phyloP scores from a whole-genome alignment of 1,139 yeast genomes.

The Geotrichum carabidarum region DNA sequence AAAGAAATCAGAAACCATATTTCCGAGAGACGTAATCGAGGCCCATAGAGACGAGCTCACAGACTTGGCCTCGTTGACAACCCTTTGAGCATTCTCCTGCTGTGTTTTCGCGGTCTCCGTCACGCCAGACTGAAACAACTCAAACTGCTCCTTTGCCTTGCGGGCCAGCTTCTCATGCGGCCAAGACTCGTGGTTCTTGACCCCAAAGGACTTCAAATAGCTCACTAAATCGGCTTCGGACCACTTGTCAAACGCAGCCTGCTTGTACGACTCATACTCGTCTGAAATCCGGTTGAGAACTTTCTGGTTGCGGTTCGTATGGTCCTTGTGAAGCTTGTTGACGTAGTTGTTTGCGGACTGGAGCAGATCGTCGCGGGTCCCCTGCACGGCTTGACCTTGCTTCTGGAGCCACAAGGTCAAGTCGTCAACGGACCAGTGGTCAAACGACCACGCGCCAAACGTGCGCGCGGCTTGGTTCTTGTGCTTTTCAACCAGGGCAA shows the following conservation, averaged over 20 bases:
- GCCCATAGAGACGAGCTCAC: too few relatives aligned
- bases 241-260: conserved; percentile 47
- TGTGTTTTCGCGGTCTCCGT: too few relatives aligned
- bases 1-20: too few relatives aligned
- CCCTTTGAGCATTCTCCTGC: too few relatives aligned
- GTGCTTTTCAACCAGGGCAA: neutral
- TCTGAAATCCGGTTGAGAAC: conserved; percentile 23
- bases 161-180: neutral
- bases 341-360: conserved; percentile 3
- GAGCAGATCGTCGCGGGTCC: conserved; percentile 12
- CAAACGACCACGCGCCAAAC: conserved; percentile 48
- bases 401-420: conserved; percentile 14
- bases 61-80: too few relatives aligned
- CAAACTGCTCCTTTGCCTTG: neutral
- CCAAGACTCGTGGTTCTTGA: conserved; percentile 25
- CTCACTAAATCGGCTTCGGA: conserved; percentile 50
- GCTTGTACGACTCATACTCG: conserved; percentile 31
- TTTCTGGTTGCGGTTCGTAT: conserved; percentile 33
- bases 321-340: conserved; percentile 12
- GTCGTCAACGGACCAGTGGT: conserved; percentile 38
- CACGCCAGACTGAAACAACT: too few relatives aligned
- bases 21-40: too few relatives aligned
- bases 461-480: conserved; percentile 16
- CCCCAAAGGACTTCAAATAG: conserved; percentile 52
- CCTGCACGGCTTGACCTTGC: conserved; percentile 12